Evolutionary conservation across 2,329 filamentous ascomycete species (phyloP), one percentile per base, ranked within the genome.

Genomic region (Neonectria ditissima): DNA sequence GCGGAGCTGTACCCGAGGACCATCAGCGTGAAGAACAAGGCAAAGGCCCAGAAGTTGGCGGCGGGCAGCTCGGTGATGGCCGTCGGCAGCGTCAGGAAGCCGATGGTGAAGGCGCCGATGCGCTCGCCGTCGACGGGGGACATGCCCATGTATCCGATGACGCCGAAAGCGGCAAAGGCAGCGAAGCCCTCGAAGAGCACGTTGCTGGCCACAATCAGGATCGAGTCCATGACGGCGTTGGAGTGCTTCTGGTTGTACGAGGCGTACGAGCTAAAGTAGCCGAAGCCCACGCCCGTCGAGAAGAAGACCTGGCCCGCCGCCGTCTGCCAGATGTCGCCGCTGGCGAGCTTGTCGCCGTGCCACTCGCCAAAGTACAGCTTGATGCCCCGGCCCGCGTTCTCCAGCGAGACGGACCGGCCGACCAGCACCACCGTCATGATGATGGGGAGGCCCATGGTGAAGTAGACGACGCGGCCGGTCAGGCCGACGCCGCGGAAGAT

Each of bases 381-480:
- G 34, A 88, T 78, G 6, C 86, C 86, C 26, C 81, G 81, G 1
- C 79, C 70, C 0, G 86, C 86, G 68, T 88, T 87, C 0, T 82
- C 80, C 0, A 88, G 82, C 0, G 86, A 87, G 1, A 83, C 73
- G 0, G 83, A 80, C 2, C 86, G 82, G 18, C 84, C 86, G 50
- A 88, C 81, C 26, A 88, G 79, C 58, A 88, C 82, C 64, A 88
- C 80, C 2, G 84, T 87, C 14, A 85, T 84, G 62, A 86, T 77
- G 53, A 88, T 86, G 0, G 86, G 86, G 5, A 88, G 72, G 1
- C 85, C 85, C 85, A 88, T 88, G n/a, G 86, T 88, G 74, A 86
- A 86, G 76, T 88, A 88, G 5, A 87, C 86, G 10, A 87, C 86
- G 6, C 86, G 81, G 2, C 86, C 86, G 2, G 86, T 88, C 63